These are phyloP conservation scores for Aspergillus ibericus DNA, from an alignment of 2,329 filamentous ascomycete genomes.

Conservation along the genomic window DNA sequence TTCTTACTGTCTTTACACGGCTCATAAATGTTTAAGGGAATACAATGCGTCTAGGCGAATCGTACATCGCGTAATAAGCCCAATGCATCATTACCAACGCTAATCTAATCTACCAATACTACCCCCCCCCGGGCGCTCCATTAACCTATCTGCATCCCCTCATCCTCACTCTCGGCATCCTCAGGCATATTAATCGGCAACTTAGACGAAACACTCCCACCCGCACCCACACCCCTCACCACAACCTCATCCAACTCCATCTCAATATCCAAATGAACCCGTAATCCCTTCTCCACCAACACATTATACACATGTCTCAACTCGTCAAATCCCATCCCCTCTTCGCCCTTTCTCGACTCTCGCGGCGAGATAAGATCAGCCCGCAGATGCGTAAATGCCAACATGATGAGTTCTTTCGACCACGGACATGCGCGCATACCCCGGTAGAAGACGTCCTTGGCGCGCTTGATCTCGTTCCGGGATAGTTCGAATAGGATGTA, in stretches of 20 bases:
- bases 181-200: constrained; percentile 32
- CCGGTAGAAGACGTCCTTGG: constrained; percentile 56
- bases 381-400: constrained; percentile 53
- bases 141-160: constrained; percentile 8
- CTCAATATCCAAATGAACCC: constrained; percentile 58
- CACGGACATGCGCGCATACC: constrained; percentile 61
- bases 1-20: not conserved
- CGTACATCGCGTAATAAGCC: too few relatives aligned
- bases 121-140: too few relatives aligned
- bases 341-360: constrained; percentile 12
- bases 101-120: too few relatives aligned
- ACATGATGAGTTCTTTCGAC: constrained; percentile 61
- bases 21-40: too few relatives aligned
- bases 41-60: too few relatives aligned
- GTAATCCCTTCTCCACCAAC: constrained; percentile 61
- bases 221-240: constrained; percentile 13
- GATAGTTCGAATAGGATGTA: constrained; percentile 53
- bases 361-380: constrained; percentile 18
- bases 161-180: constrained; percentile 30
- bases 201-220: too few relatives aligned
- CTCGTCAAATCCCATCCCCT: constrained; percentile 47
- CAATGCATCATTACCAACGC: too few relatives aligned
- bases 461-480: constrained; percentile 39
- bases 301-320: constrained; percentile 56
- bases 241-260: constrained; percentile 40